Base-by-base conservation (phyloP, 768 basidiomycete genomes). In the Suillus variegatus region DNA sequence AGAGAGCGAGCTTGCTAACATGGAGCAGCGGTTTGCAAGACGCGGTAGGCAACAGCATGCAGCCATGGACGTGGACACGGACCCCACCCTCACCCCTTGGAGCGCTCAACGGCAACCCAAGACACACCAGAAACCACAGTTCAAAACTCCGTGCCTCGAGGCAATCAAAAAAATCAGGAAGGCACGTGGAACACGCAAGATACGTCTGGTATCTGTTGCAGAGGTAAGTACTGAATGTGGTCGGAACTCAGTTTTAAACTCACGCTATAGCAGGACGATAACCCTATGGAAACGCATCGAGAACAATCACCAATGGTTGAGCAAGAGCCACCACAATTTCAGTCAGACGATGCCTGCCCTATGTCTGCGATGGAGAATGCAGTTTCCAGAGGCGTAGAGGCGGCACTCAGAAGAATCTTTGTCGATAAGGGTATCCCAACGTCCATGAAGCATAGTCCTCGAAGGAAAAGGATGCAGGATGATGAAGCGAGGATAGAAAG, bases 1-100 rank as follows among this genome's bases (percentile, higher is more conserved):
- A 57, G 61, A 44, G 49, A 58, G n/a, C 28, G 64, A 67, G 7
- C 61, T 67, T 13, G 49, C 64, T 22, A 67, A 62, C 47, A 67
- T 67, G 13, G 64, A 67, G 44, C 66, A 67, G n/a, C 7, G 41
- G 0, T 52, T 49, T 62, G 47, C 41, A 7, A 51, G 22, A 51
- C 14, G 0, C 3, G 3, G 49, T 51, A 51, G 49, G 49, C 49
- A 51, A 51, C 22, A 25, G 49, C 13, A 51, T 51, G 22, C 22
- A 7, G 22, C 22, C 13, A 51, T 7, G 13, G 49, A 51, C 5
- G 25, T 51, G 3, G 22, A 14, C 49, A 25, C 3, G 2, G 49
- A 51, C 49, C 13, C 49, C 49, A 25, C 22, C 47, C 47, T 2
- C 2, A 25, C 3, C 25, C 25, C 25, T 25, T 1, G 49, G 13